These are phyloP conservation scores for Artemisia annua DNA, from an alignment of 129 eudicot genomes.

Conservation along the genomic window DNA sequence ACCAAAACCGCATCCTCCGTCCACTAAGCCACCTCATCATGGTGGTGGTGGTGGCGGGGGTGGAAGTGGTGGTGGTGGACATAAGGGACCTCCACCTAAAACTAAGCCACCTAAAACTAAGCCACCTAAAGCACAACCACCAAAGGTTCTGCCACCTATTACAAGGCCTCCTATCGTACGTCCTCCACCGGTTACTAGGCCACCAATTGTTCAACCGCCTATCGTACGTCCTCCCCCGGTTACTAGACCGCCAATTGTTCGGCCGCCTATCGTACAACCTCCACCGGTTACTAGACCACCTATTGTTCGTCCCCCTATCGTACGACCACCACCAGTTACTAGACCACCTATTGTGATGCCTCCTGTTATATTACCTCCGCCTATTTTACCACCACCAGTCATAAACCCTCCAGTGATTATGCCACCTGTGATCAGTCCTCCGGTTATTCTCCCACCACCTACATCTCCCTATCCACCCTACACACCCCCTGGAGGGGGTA, in stretches of 20 bases:
- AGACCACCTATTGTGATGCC: constrained; percentile 37
- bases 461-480: constrained; percentile 46
- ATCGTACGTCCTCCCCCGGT: constrained; percentile 19
- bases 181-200: constrained; percentile 40
- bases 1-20: constrained; percentile 45
- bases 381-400: constrained; percentile 39
- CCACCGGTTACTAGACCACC: constrained; percentile 33
- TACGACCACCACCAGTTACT: constrained; percentile 41
- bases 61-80: constrained; percentile 37
- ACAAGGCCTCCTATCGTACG: neutral
- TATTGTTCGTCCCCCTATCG: constrained; percentile 8
- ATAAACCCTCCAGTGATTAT: constrained; percentile 33
- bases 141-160: constrained; percentile 43
- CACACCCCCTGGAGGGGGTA: constrained; percentile 46
- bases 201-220: constrained; percentile 30
- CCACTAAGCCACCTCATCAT: constrained; percentile 48
- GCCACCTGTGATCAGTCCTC: constrained; percentile 47
- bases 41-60: constrained; percentile 48
- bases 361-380: constrained; percentile 41
- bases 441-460: constrained; percentile 44
- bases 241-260: constrained; percentile 33
- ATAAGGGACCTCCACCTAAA: constrained; percentile 28
- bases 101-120: too few species aligned
- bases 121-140: constrained; percentile 41
- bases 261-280: constrained; percentile 13